Conservation (phyloP, 306 rosid genomes). For the Cyamopsis tetragonoloba region DNA sequence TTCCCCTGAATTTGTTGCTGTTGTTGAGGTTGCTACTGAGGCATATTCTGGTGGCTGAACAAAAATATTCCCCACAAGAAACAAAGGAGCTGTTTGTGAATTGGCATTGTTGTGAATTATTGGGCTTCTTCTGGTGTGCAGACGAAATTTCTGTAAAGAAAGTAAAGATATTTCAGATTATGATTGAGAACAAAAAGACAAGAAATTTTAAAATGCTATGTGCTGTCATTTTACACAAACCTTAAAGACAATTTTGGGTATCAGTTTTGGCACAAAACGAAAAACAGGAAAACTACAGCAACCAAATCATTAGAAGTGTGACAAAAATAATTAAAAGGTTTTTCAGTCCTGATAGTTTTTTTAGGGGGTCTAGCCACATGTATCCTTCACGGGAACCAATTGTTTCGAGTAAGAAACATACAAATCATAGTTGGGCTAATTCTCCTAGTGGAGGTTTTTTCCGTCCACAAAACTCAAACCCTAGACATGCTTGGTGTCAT, state of each 20-base stretch:
- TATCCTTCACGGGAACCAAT: no score
- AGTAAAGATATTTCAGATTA: not conserved
- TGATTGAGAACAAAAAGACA: not conserved
- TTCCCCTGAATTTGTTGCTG: slow-evolving; percentile 45
- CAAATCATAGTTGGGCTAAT: no score
- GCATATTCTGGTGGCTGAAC: slow-evolving; percentile 72
- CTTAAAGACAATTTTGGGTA: not conserved
- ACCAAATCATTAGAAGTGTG: not conserved
- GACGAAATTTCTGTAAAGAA: slow-evolving; percentile 64
- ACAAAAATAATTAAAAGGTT: not conserved
- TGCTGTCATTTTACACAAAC: not conserved
- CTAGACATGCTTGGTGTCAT: no score
- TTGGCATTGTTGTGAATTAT: slow-evolving; percentile 40
- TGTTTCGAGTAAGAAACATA: no score
- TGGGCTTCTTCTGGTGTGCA: slow-evolving; percentile 66
- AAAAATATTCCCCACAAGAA: slow-evolving; percentile 81
- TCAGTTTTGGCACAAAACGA: not conserved
- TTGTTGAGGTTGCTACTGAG: slow-evolving; percentile 32
- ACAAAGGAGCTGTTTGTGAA: slow-evolving; percentile 55
- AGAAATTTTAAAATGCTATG: not conserved
- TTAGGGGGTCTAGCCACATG: no score
- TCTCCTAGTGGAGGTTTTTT: no score
- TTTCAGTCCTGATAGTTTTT: no score
- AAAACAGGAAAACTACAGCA: not conserved
- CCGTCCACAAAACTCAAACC: no score